Evolutionary conservation across 306 rosid genomes (phyloP).

Genomic region (Dryas alaskensis): DNA sequence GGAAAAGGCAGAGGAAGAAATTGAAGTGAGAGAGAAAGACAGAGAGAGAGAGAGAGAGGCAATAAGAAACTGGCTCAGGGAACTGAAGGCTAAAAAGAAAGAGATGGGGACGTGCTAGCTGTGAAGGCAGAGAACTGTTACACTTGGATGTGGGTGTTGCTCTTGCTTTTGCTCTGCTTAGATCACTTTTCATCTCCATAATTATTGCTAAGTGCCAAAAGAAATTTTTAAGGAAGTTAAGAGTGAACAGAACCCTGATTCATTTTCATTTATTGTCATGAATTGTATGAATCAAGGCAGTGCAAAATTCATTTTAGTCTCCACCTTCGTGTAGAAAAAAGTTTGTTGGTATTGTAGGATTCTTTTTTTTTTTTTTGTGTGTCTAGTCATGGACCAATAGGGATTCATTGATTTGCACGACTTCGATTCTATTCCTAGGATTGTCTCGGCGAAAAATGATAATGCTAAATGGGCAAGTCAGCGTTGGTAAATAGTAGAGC

Average conservation of each 20-base stretch:
- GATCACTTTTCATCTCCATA: background rate
- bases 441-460: no score
- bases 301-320: background rate
- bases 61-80: conserved; percentile 13
- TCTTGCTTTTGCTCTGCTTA: no score
- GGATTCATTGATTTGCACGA: no score
- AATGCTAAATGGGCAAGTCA: no score
- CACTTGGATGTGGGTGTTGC: conserved; percentile 7
- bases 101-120: conserved; percentile 29
- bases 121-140: conserved; percentile 19
- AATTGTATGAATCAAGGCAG: background rate
- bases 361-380: no score
- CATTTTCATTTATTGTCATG: background rate
- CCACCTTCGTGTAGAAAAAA: no score
- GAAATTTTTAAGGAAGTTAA: background rate
- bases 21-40: background rate
- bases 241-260: background rate
- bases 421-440: no score
- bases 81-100: conserved; percentile 23
- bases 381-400: no score
- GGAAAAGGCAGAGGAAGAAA: background rate
- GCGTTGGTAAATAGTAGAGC: no score
- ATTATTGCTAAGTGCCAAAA: background rate
- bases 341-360: no score
- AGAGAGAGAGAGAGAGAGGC: background rate